Conservation (phyloP, 2,329 filamentous ascomycete genomes). For the Xylariales sp. region DNA sequence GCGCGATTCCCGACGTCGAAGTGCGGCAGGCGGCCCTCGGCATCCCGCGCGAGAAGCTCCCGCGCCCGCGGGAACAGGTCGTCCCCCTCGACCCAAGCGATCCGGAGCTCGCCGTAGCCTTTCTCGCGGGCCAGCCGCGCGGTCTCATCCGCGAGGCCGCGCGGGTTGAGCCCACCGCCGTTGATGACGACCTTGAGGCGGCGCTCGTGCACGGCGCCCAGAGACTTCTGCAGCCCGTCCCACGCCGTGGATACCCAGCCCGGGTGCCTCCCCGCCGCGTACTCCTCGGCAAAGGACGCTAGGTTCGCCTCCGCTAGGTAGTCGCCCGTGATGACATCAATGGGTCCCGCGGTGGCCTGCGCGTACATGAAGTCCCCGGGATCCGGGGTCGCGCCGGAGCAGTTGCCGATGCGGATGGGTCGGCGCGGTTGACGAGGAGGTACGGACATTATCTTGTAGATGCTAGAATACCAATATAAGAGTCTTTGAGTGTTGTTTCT, state of each 20-base stretch:
- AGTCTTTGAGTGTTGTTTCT: too few relatives aligned
- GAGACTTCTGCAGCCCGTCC: conserved; percentile 16
- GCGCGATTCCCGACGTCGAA: conserved; percentile 29
- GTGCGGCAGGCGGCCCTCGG: conserved; percentile 20
- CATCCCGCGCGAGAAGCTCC: conserved; percentile 13
- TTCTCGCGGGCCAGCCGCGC: conserved; percentile 36
- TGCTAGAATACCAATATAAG: too few relatives aligned
- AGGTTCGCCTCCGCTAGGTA: conserved; percentile 46
- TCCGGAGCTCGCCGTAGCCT: conserved; percentile 11
- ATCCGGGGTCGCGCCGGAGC: conserved; percentile 16
- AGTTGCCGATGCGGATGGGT: conserved; percentile 17
- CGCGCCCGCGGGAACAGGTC: conserved; percentile 26
- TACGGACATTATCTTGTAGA: too few relatives aligned
- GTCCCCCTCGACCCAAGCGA: conserved; percentile 25
- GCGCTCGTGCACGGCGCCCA: conserved; percentile 27
- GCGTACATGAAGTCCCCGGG: conserved; percentile 15
- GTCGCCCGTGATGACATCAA: conserved; percentile 34
- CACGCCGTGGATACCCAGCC: conserved; percentile 33
- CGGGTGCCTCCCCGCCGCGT: conserved; percentile 20
- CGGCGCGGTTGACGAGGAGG: too few relatives aligned
- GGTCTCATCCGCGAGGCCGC: conserved; percentile 46
- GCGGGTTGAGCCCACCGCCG: conserved; percentile 49
- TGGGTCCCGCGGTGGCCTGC: conserved; percentile 29
- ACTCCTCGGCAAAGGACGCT: conserved; percentile 33
- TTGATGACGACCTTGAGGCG: conserved; percentile 49